Evolutionary conservation across 768 basidiomycete genomes (phyloP).

Genomic region (Pisolithus marmoratus): DNA sequence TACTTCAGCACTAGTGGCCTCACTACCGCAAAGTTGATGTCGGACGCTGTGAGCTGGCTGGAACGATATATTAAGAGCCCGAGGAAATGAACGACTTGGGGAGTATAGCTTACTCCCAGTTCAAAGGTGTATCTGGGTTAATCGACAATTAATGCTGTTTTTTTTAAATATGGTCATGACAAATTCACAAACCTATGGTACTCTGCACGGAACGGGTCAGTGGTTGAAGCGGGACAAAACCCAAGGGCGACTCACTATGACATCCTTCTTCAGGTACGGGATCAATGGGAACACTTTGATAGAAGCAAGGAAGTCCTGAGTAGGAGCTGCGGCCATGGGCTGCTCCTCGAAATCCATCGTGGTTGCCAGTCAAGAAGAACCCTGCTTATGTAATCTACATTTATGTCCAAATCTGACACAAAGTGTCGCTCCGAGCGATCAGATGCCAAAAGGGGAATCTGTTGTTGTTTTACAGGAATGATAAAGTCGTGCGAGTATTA

Average conservation of each 20-base stretch:
- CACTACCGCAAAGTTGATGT: constrained; percentile 76
- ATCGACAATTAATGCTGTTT: not conserved
- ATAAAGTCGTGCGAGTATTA: constrained; percentile 15
- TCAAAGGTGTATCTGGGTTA: constrained; percentile 59
- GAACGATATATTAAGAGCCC: constrained; percentile 5
- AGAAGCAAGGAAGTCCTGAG: constrained; percentile 50
- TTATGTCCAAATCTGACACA: constrained; percentile 13
- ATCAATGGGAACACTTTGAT: constrained; percentile 82
- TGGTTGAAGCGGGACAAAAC: constrained; percentile 11
- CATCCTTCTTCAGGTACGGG: constrained; percentile 62
- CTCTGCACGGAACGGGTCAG: constrained; percentile 13
- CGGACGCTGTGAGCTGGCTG: constrained; percentile 79
- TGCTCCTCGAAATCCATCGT: constrained; percentile 33
- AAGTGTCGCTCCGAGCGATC: constrained; percentile 6
- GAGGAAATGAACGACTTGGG: not conserved
- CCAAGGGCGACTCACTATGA: constrained; percentile 43
- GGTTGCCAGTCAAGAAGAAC: not conserved
- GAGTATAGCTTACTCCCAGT: constrained; percentile 60
- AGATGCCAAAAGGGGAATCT: constrained; percentile 23
- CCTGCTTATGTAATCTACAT: constrained; percentile 1
- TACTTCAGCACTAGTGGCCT: constrained; percentile 76
- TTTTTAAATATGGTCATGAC: not conserved
- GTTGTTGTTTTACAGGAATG: constrained; percentile 28
- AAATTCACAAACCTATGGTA: constrained; percentile 21
- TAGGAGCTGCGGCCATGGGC: constrained; percentile 40